A percentile compares a stretch with the other conserved stretches of the same genome.
These are phyloP conservation scores for Globisporangium yorkense DNA, from an alignment of 352 stramenopile genomes.

Conservation along the genomic window DNA sequence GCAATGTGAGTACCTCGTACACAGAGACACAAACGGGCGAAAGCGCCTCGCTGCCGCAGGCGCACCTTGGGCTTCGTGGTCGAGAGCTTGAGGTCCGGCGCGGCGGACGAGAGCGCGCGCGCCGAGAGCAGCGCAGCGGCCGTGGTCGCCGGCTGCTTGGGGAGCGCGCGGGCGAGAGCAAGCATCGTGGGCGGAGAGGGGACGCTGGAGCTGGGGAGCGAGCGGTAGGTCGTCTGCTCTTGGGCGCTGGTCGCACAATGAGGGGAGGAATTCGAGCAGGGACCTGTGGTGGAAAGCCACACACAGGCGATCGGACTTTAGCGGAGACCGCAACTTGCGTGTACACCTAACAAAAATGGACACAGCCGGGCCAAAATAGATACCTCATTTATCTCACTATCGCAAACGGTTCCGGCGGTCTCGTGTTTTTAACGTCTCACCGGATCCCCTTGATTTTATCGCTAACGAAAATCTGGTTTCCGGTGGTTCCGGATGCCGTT, in stretches of 20 bases:
- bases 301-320: not conserved
- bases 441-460: not conserved
- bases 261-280: not conserved
- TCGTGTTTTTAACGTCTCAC: not conserved
- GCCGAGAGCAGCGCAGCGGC: conserved; percentile 22
- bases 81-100: conserved; percentile 72
- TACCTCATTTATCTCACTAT: not conserved
- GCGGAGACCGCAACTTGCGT: not conserved
- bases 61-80: conserved; percentile 69
- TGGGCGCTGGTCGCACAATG: conserved; percentile 11
- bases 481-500: not conserved
- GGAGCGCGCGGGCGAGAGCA: conserved; percentile 12
- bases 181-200: conserved; percentile 1
- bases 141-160: conserved; percentile 23
- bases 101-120: conserved; percentile 50
- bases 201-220: not conserved
- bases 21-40: not conserved
- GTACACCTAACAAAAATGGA: not conserved
- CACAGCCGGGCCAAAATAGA: not conserved
- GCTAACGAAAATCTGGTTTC: not conserved
- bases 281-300: not conserved
- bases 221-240: not conserved
- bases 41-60: not conserved
- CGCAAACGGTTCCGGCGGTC: not conserved
- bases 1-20: not conserved